Evolutionary conservation across 164 flowering plant species (phyloP).

Genomic region (Nymphaea thermarum): DNA sequence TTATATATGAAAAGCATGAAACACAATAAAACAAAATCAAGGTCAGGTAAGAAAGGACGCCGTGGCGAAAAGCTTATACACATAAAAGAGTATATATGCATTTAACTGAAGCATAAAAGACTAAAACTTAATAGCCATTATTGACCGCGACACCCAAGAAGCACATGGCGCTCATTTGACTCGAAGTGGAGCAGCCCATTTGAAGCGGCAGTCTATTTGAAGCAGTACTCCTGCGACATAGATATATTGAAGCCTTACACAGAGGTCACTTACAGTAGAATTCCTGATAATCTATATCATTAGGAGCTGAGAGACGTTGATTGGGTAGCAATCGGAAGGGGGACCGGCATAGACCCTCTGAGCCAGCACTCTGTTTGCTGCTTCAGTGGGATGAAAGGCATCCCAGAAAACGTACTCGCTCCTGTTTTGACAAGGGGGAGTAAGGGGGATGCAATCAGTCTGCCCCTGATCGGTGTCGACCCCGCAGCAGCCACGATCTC

Average conservation of each 20-base stretch:
- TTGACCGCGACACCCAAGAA: too few species aligned
- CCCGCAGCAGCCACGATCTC: slow-evolving; percentile 54
- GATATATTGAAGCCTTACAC: too few species aligned
- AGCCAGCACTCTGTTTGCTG: slow-evolving; percentile 40
- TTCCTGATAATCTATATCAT: slow-evolving; percentile 7
- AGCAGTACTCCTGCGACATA: too few species aligned
- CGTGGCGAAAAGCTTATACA: too few species aligned
- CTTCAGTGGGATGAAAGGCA: slow-evolving; percentile 60
- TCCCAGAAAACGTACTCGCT: slow-evolving; percentile 61
- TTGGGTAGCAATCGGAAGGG: slow-evolving; percentile 41
- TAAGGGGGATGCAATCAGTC: slow-evolving; percentile 44
- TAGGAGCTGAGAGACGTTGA: slow-evolving; percentile 57
- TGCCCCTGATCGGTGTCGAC: slow-evolving; percentile 41
- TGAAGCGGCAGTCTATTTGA: background rate
- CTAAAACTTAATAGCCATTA: too few species aligned
- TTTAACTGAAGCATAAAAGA: too few species aligned
- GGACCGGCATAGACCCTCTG: slow-evolving; percentile 42
- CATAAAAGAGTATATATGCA: too few species aligned
- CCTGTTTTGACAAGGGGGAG: slow-evolving; percentile 46
- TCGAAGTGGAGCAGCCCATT: background rate
- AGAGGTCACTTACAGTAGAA: too few species aligned
- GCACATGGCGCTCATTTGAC: background rate
- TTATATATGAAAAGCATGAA: too few species aligned
- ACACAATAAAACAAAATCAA: too few species aligned
- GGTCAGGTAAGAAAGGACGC: too few species aligned